phyloP scores from a whole-genome alignment of 805 yeast genomes.

The Pichia ethanolica region DNA sequence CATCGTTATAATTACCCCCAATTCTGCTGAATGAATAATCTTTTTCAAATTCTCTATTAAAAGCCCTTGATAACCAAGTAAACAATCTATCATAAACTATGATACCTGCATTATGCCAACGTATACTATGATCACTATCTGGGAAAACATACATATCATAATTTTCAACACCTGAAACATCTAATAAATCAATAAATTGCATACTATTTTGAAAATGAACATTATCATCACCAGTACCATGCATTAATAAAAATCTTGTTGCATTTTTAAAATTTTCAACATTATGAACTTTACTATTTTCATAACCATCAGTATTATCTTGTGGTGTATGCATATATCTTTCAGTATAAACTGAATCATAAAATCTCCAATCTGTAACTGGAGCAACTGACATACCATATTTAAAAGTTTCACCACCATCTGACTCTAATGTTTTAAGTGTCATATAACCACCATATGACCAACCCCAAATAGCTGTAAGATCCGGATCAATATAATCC shows the following conservation, averaged over 20 bases:
- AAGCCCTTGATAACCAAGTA: constrained; percentile 59
- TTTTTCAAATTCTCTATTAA: constrained; percentile 37
- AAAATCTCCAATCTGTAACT: constrained; percentile 88
- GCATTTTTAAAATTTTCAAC: constrained; percentile 47
- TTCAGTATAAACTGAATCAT: constrained; percentile 92
- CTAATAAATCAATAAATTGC: constrained; percentile 66
- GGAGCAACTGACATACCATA: constrained; percentile 97
- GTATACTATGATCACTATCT: constrained; percentile 69
- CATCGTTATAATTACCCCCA: background rate
- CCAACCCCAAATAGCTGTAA: constrained; percentile 96
- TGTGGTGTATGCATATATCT: constrained; percentile 85
- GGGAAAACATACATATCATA: constrained; percentile 76
- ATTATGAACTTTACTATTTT: constrained; percentile 48
- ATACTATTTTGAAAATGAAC: constrained; percentile 91
- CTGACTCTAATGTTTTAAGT: constrained; percentile 78
- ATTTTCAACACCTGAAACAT: constrained; percentile 71
- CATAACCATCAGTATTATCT: constrained; percentile 59
- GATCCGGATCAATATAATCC: constrained; percentile 56
- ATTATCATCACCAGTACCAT: constrained; percentile 96
- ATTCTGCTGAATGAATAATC: background rate
- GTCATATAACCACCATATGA: constrained; percentile 95
- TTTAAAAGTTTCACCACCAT: constrained; percentile 64
- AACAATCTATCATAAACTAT: constrained; percentile 63
- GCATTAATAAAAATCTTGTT: constrained; percentile 77
- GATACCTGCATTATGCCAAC: constrained; percentile 64